These are phyloP conservation scores for Naganishia antarctica DNA, from an alignment of 768 basidiomycete genomes.

Conservation along the genomic window DNA sequence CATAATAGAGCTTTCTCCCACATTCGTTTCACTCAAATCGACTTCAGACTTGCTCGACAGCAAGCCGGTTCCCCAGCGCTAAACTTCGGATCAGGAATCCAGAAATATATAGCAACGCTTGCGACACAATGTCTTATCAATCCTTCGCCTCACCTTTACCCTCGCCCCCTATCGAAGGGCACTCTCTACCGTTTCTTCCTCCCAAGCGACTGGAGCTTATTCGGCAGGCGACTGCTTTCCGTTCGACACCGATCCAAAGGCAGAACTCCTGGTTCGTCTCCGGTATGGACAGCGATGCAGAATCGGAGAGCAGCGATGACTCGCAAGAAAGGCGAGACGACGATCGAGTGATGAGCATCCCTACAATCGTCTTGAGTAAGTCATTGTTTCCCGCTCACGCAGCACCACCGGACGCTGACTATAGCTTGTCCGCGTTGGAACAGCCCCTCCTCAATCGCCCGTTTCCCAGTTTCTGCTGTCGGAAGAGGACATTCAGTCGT, in stretches of 20 bases:
- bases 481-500: slow-evolving; percentile 18
- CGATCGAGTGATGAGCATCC: slow-evolving; percentile 14
- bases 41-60: no score
- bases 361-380: slow-evolving; percentile 18
- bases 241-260: not conserved
- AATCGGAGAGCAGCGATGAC: slow-evolving; percentile 13
- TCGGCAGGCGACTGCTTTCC: not conserved
- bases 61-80: no score
- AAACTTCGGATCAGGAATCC: slow-evolving; percentile 12
- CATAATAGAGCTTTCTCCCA: no score
- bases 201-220: slow-evolving; percentile 1
- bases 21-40: no score
- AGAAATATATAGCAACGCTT: not conserved
- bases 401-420: not conserved
- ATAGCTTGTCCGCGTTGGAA: not conserved
- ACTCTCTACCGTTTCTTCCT: slow-evolving; percentile 10
- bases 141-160: slow-evolving; percentile 12
- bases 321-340: not conserved
- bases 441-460: slow-evolving; percentile 11
- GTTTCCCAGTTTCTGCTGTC: slow-evolving; percentile 13
- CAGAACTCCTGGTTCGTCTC: slow-evolving; percentile 10
- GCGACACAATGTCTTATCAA: slow-evolving; percentile 4
- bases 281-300: slow-evolving; percentile 1
- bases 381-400: not conserved
- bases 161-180: not conserved